phyloP scores from a whole-genome alignment of 257 asterid species.

The Handroanthus guayacan region DNA sequence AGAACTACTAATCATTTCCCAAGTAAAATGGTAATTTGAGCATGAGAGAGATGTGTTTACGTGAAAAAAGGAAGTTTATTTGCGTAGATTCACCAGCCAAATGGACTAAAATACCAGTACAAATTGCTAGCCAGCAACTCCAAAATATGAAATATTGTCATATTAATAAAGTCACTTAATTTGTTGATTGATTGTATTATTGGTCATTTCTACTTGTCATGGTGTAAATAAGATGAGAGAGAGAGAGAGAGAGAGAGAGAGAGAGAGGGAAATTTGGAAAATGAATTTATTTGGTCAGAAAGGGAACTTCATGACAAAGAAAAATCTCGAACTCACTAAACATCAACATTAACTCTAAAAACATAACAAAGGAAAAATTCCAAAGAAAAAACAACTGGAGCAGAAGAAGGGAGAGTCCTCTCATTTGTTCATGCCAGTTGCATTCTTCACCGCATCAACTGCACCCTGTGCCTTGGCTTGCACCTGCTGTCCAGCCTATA shows the following conservation, averaged over 20 bases:
- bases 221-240: neutral
- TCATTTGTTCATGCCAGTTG: conserved; percentile 55
- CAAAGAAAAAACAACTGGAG: neutral
- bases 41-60: too few relatives aligned
- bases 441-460: conserved; percentile 53
- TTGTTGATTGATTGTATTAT: too few relatives aligned
- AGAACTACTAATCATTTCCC: too few relatives aligned
- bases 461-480: conserved; percentile 58
- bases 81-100: too few relatives aligned
- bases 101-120: too few relatives aligned
- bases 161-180: neutral
- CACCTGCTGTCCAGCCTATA: conserved; percentile 53
- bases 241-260: too few relatives aligned
- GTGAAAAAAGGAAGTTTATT: too few relatives aligned
- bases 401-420: neutral
- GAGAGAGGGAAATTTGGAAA: neutral
- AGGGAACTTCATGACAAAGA: neutral
- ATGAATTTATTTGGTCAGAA: conserved; percentile 21
- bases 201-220: too few relatives aligned
- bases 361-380: neutral
- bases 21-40: too few relatives aligned
- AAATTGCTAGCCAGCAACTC: too few relatives aligned
- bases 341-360: too few relatives aligned
- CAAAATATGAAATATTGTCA: too few relatives aligned
- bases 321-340: neutral